phyloP scores from a whole-genome alignment of 805 yeast species.

The Candida incommunis region DNA sequence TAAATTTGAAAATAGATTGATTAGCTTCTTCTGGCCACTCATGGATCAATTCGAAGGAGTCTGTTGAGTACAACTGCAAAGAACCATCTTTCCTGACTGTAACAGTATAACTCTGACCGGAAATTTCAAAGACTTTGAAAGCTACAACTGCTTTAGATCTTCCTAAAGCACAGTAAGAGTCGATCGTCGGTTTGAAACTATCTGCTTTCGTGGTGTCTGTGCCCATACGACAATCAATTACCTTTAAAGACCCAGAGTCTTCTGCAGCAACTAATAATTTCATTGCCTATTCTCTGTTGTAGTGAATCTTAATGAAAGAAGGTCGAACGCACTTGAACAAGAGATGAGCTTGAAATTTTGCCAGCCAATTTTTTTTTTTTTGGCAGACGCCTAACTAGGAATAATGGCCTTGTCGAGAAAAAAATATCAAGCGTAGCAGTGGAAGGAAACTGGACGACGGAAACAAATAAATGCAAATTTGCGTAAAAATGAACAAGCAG shows the following conservation, averaged over 20 bases:
- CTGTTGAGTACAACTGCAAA: conserved; percentile 10
- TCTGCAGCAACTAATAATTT: conserved; percentile 36
- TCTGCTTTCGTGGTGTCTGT: conserved; percentile 68
- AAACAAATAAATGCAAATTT: no score
- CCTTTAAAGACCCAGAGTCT: conserved; percentile 40
- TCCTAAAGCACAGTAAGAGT: conserved; percentile 27
- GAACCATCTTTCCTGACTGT: conserved; percentile 16
- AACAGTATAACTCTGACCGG: conserved; percentile 7
- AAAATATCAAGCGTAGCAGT: background rate
- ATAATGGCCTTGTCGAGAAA: background rate
- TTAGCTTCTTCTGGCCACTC: conserved; percentile 8
- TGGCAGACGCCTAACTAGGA: background rate
- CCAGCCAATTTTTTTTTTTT: background rate
- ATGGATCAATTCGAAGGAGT: conserved; percentile 9
- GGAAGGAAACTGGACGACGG: background rate
- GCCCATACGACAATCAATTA: conserved; percentile 46
- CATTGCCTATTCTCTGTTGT: no score
- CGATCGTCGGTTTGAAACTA: conserved; percentile 49
- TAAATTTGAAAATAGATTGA: conserved; percentile 4
- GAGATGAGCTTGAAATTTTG: background rate
- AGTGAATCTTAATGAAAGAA: no score
- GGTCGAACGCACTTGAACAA: no score
- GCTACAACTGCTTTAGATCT: conserved; percentile 22
- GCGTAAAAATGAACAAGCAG: no score
- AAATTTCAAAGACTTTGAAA: conserved; percentile 6